Conservation (phyloP, 176 grass and related monocot species). For the Carex cristatella region DNA sequence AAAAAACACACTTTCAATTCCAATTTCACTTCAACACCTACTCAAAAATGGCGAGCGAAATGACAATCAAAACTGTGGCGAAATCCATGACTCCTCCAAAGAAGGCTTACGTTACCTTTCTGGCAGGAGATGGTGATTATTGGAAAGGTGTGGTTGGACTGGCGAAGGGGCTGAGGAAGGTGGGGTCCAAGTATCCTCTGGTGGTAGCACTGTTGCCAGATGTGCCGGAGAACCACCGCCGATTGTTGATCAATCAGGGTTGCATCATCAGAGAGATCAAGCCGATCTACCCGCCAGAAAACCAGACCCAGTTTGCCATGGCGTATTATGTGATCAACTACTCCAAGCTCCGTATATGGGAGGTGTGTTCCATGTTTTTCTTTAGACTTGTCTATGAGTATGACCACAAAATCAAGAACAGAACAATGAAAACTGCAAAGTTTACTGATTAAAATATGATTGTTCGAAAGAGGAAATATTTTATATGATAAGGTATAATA, state of each 20-base stretch:
- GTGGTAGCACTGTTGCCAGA: conserved; percentile 75
- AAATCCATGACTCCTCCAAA: conserved; percentile 25
- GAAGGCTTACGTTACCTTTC: conserved; percentile 66
- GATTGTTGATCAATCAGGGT: conserved; percentile 54
- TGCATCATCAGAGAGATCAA: conserved; percentile 78
- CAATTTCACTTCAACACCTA: neutral
- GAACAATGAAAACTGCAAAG: neutral
- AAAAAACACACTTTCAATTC: neutral
- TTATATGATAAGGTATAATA: neutral
- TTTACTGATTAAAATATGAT: neutral
- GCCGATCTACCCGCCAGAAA: conserved; percentile 78
- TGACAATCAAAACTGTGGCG: conserved; percentile 17
- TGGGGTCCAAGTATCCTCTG: conserved; percentile 44
- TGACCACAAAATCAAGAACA: neutral
- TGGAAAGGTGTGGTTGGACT: conserved; percentile 75
- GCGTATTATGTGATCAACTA: conserved; percentile 94
- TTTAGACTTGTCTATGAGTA: too few relatives aligned
- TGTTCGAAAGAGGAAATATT: neutral
- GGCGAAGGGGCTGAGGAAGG: conserved; percentile 75
- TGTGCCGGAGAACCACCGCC: conserved; percentile 69
- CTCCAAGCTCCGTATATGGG: conserved; percentile 97
- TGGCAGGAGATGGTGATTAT: conserved; percentile 77
- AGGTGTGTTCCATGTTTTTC: conserved; percentile 21
- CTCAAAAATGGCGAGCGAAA: conserved; percentile 49
- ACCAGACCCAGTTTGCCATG: conserved; percentile 90